Conservation (phyloP, 2,329 filamentous ascomycete species). For the Colletotrichum tamarilloi region DNA sequence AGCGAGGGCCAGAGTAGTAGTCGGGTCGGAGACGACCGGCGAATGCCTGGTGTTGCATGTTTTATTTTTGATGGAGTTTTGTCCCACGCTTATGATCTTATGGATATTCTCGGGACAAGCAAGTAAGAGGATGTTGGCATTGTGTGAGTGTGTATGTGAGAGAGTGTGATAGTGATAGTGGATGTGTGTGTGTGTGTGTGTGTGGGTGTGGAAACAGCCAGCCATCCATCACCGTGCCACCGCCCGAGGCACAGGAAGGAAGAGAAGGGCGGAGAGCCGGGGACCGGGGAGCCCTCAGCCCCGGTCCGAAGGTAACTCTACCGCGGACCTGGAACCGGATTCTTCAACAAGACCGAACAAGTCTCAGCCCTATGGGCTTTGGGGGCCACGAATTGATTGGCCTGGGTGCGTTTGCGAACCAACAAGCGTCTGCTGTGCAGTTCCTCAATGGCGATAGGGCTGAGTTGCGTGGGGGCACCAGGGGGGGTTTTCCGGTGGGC, state of each 20-base stretch:
- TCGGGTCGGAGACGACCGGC: background rate
- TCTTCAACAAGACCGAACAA: background rate
- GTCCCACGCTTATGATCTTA: background rate
- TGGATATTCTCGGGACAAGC: background rate
- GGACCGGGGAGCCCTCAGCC: too few relatives aligned
- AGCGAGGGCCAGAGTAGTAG: background rate
- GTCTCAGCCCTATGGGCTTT: background rate
- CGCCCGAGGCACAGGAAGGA: background rate
- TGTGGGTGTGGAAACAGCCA: background rate
- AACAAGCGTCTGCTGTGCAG: background rate
- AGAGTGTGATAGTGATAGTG: too few relatives aligned
- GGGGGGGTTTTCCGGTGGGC: background rate
- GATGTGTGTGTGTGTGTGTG: background rate
- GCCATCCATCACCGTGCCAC: background rate
- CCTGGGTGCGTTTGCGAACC: background rate
- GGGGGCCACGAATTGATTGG: background rate
- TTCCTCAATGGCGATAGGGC: background rate
- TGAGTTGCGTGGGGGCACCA: background rate
- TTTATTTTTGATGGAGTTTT: background rate
- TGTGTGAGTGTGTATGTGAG: too few relatives aligned
- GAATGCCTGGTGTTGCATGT: background rate
- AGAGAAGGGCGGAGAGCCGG: too few relatives aligned
- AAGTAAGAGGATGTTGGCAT: too few relatives aligned
- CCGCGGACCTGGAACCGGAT: background rate
- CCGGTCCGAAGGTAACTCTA: background rate